Evolutionary conservation across 2,329 filamentous ascomycete species (phyloP).

Genomic region (Aquanectria penicillioides): DNA sequence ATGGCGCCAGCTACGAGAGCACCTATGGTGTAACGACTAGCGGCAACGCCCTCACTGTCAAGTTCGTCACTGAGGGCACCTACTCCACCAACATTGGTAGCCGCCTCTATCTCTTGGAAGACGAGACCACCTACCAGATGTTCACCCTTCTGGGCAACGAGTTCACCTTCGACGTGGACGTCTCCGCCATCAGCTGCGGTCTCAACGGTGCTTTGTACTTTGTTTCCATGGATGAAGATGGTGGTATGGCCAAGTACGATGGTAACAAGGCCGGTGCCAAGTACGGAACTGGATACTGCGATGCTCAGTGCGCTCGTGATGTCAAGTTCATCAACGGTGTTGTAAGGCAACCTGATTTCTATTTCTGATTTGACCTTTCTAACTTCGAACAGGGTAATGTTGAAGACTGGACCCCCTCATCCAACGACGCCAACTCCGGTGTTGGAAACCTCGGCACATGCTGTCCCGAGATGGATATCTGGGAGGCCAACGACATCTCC

Average conservation of each 20-base stretch:
- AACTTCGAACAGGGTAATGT: conserved; percentile 53
- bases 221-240: conserved; percentile 67
- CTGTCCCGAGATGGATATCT: conserved; percentile 70
- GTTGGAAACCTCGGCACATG: conserved; percentile 61
- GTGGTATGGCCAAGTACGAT: conserved; percentile 59
- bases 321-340: conserved; percentile 66
- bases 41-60: conserved; percentile 60
- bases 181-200: conserved; percentile 73
- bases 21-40: conserved; percentile 65
- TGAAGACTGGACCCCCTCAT: conserved; percentile 60
- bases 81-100: conserved; percentile 59
- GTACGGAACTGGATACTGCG: conserved; percentile 67
- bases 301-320: conserved; percentile 60
- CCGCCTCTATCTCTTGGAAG: conserved; percentile 71
- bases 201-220: conserved; percentile 77
- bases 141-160: conserved; percentile 73
- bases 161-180: conserved; percentile 77
- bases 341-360: conserved; percentile 37
- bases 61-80: conserved; percentile 63
- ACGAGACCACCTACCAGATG: conserved; percentile 68
- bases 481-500: conserved; percentile 72
- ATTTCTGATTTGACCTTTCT: conserved; percentile 24
- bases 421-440: conserved; percentile 64
- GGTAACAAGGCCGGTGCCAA: conserved; percentile 64
- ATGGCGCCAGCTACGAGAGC: conserved; percentile 60